These are phyloP conservation scores for Conidiobolus incongruus DNA, from an alignment of 371 early-diverging fungal species.

Conservation along the genomic window DNA sequence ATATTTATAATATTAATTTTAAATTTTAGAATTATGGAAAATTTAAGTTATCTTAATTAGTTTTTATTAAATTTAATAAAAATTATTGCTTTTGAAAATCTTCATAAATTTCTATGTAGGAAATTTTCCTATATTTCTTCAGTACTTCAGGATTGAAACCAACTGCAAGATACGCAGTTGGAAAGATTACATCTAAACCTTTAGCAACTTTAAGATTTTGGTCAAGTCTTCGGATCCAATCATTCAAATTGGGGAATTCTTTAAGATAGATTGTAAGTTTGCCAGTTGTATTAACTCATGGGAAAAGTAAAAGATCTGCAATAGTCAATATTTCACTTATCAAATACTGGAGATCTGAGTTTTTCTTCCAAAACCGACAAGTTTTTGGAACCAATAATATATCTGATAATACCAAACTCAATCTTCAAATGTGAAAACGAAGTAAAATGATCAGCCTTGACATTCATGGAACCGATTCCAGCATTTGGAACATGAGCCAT, in stretches of 20 bases:
- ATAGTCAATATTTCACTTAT: conserved; percentile 8
- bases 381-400: neutral
- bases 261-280: neutral
- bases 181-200: conserved; percentile 6
- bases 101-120: too few relatives aligned
- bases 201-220: neutral
- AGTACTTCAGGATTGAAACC: neutral
- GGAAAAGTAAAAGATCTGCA: neutral
- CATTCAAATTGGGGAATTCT: conserved; percentile 3
- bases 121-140: neutral
- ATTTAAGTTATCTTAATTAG: too few relatives aligned
- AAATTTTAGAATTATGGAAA: too few relatives aligned
- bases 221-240: conserved; percentile 4
- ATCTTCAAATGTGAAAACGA: neutral
- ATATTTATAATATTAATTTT: too few relatives aligned
- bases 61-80: too few relatives aligned
- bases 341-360: conserved; percentile 9
- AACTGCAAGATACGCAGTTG: neutral
- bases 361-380: conserved; percentile 3
- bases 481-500: conserved; percentile 18
- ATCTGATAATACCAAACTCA: neutral
- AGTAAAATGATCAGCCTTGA: neutral
- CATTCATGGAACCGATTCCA: too few relatives aligned
- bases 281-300: neutral
- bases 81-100: too few relatives aligned